Conservation (phyloP, 73 alveolate species). For the Paramecium primaurelia region DNA sequence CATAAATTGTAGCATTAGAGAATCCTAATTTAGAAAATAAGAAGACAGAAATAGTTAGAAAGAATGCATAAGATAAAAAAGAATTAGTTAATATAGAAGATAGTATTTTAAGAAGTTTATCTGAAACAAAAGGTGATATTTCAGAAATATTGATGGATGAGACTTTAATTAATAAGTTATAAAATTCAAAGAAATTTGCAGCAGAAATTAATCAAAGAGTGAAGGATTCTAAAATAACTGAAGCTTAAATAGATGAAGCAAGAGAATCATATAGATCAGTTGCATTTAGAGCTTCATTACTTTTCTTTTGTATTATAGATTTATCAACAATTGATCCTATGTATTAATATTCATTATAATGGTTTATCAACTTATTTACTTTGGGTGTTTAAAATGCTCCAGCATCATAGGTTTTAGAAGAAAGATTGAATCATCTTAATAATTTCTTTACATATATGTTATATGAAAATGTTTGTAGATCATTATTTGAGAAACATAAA, state of each 20-base stretch:
- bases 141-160: slow-evolving; percentile 93
- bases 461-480: slow-evolving; percentile 98
- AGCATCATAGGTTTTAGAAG: slow-evolving; percentile 89
- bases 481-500: slow-evolving; percentile 98
- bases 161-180: slow-evolving; percentile 91
- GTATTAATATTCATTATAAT: slow-evolving; percentile 99
- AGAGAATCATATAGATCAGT: slow-evolving; percentile 97
- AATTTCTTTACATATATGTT: slow-evolving; percentile 94
- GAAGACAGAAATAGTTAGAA: slow-evolving; percentile 67
- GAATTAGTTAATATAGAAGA: slow-evolving; percentile 96
- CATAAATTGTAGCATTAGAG: slow-evolving; percentile 96
- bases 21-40: slow-evolving; percentile 87
- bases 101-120: slow-evolving; percentile 88
- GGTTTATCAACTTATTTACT: slow-evolving; percentile 98
- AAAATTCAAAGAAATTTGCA: slow-evolving; percentile 95
- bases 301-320: slow-evolving; percentile 90
- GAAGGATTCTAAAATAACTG: slow-evolving; percentile 97
- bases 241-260: slow-evolving; percentile 87
- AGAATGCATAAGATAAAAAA: slow-evolving; percentile 84
- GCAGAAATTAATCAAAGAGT: slow-evolving; percentile 94
- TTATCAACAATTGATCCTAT: slow-evolving; percentile 93
- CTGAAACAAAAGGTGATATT: slow-evolving; percentile 92
- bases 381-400: slow-evolving; percentile 97
- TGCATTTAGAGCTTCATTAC: slow-evolving; percentile 96
- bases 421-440: slow-evolving; percentile 89